A percentile compares a stretch with the other conserved stretches of the same genome.
phyloP scores from a whole-genome alignment of 176 grass and related monocot species.

The Oropetium thomaeum region DNA sequence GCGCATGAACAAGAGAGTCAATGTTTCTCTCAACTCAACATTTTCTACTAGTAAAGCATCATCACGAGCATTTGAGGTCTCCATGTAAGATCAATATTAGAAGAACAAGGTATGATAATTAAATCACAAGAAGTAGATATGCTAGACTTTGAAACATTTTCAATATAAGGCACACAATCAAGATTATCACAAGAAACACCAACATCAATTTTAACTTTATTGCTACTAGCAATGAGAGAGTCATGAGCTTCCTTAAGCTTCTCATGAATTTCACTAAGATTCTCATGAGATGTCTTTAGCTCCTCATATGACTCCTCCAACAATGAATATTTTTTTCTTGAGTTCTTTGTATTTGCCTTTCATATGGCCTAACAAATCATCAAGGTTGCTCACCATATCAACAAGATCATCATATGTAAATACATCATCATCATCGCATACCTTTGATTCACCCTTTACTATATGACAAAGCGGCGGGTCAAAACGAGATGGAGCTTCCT shows the following conservation, averaged over 20 bases:
- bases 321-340: background rate
- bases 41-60: background rate
- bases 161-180: background rate
- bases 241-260: background rate
- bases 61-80: too few relatives aligned
- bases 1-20: background rate
- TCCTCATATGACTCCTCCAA: background rate
- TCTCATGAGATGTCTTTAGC: background rate
- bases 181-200: background rate
- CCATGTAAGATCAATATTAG: background rate
- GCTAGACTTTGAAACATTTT: too few relatives aligned
- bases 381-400: background rate
- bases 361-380: background rate
- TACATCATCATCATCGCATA: background rate
- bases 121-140: background rate
- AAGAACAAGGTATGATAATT: too few relatives aligned
- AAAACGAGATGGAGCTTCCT: background rate
- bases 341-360: background rate
- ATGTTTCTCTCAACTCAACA: background rate
- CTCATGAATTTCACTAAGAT: too few relatives aligned
- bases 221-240: background rate
- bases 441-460: background rate
- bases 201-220: background rate
- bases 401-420: background rate
- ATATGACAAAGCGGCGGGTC: background rate